Evolutionary conservation across 1,139 yeast genomes (phyloP).

Genomic region (Protomyces lactucae-debilis): DNA sequence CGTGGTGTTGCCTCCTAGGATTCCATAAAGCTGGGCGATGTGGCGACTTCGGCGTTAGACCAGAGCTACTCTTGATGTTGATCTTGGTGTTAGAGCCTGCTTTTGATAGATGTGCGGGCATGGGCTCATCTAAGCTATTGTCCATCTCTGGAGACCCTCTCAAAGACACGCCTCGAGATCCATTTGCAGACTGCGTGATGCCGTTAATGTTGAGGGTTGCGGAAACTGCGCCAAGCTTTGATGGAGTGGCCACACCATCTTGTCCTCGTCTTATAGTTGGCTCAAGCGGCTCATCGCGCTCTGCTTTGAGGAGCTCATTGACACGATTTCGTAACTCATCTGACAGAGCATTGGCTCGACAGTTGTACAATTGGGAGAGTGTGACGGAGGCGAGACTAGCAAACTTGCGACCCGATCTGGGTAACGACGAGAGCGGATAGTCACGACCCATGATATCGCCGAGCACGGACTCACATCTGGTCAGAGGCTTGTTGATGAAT

Average conservation of each 20-base stretch:
- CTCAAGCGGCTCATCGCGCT: too few relatives aligned
- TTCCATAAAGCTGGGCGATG: background rate
- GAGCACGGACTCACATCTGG: background rate
- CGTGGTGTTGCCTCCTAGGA: background rate
- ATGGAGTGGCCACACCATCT: too few relatives aligned
- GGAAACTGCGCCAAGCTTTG: too few relatives aligned
- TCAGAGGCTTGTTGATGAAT: background rate
- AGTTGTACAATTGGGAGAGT: background rate
- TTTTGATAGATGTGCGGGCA: background rate
- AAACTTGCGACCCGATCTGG: background rate
- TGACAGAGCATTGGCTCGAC: background rate
- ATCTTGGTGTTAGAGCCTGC: background rate
- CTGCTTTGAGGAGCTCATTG: background rate
- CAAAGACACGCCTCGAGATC: background rate
- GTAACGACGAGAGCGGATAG: background rate
- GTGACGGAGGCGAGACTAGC: background rate
- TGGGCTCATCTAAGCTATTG: background rate
- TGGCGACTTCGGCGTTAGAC: background rate
- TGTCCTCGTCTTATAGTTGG: too few relatives aligned
- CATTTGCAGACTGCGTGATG: too few relatives aligned
- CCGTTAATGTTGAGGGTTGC: too few relatives aligned
- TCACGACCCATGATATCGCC: background rate
- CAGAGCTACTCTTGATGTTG: background rate
- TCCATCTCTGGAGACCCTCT: background rate
- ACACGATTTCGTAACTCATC: background rate